Conservation (phyloP, 495 filamentous ascomycete species). For the Massariosphaeria phaeospora region DNA sequence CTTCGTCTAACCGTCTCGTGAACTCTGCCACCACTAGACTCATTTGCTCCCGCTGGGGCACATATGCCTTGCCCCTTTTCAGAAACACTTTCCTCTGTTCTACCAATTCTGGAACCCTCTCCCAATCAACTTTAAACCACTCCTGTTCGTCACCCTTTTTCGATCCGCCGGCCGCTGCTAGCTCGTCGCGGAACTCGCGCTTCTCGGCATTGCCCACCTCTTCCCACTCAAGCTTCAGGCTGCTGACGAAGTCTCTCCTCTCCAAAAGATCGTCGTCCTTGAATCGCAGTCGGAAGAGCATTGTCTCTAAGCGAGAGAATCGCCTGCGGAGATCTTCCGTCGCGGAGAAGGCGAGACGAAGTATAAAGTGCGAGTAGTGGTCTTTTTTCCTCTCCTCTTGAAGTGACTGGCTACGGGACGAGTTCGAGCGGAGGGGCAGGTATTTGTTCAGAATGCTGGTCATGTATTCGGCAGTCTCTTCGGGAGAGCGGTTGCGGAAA, state of each 20-base stretch:
- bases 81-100: conserved; percentile 73
- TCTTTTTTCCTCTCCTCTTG: conserved; percentile 83
- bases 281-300: conserved; percentile 79
- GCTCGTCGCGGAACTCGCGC: conserved; percentile 48
- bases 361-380: conserved; percentile 96
- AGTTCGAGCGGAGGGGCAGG: conserved; percentile 75
- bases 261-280: conserved; percentile 65
- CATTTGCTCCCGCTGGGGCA: conserved; percentile 77
- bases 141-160: conserved; percentile 54
- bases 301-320: conserved; percentile 79
- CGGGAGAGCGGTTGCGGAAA: conserved; percentile 78
- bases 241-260: conserved; percentile 67
- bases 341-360: conserved; percentile 84
- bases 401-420: conserved; percentile 55
- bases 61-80: conserved; percentile 80
- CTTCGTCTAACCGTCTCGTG: conserved; percentile 65
- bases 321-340: conserved; percentile 89
- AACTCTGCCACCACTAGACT: conserved; percentile 89
- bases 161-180: conserved; percentile 48
- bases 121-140: conserved; percentile 96
- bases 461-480: conserved; percentile 76
- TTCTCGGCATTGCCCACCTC: conserved; percentile 72
- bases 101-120: conserved; percentile 82
- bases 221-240: conserved; percentile 76
- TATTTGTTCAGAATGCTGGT: conserved; percentile 76